These are phyloP conservation scores for Schizosaccharomyces osmophilus DNA, from an alignment of 805 yeast genomes.

Conservation along the genomic window DNA sequence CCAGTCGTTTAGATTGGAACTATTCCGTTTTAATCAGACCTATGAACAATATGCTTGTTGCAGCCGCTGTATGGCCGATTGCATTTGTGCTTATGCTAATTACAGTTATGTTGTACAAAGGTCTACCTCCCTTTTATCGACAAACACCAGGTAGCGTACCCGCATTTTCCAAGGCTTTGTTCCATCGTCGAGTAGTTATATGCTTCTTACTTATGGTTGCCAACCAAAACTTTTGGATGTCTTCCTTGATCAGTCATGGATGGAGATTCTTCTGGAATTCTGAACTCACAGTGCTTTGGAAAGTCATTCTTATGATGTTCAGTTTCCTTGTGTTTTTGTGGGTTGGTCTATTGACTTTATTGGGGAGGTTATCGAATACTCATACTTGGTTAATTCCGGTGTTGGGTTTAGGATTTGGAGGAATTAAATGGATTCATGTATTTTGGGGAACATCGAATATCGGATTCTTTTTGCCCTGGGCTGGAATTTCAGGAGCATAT, in stretches of 20 bases:
- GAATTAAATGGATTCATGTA: background rate
- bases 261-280: constrained; percentile 1
- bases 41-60: background rate
- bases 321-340: background rate
- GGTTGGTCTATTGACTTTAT: background rate
- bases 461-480: constrained; percentile 2
- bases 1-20: background rate
- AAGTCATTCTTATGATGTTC: background rate
- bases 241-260: background rate
- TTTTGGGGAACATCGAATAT: constrained; percentile 2
- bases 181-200: background rate
- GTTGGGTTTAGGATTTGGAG: constrained; percentile 1
- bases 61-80: background rate
- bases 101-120: background rate
- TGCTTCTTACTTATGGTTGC: constrained; percentile 1
- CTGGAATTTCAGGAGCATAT: constrained; percentile 2
- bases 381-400: constrained; percentile 1
- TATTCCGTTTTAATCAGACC: background rate
- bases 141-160: constrained; percentile 1
- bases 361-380: background rate
- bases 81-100: background rate
- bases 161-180: background rate
- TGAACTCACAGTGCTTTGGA: background rate
- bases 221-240: constrained; percentile 2
- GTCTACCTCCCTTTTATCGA: background rate